phyloP scores from a whole-genome alignment of 2,329 filamentous ascomycete species.

The Pestalotiopsis sp. region DNA sequence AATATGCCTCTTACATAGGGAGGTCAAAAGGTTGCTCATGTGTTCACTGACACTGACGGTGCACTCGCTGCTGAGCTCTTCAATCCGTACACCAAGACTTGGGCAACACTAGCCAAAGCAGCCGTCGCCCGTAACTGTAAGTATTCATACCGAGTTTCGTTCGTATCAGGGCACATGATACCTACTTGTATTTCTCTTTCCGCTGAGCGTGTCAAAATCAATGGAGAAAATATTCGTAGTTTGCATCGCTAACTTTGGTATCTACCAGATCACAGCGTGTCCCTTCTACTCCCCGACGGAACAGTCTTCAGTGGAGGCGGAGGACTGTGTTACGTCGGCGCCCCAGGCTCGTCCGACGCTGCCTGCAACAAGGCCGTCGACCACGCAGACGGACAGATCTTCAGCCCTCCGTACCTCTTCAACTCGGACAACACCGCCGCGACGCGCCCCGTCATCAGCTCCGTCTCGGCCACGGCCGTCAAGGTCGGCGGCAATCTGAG shows the following conservation, averaged over 20 bases:
- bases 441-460: slow-evolving; percentile 42
- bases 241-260: background rate
- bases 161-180: background rate
- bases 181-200: background rate
- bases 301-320: slow-evolving; percentile 53
- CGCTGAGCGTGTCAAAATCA: background rate
- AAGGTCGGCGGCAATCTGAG: slow-evolving; percentile 32
- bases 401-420: slow-evolving; percentile 57
- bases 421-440: slow-evolving; percentile 40
- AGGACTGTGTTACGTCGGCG: slow-evolving; percentile 47
- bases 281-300: slow-evolving; percentile 50
- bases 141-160: background rate
- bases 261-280: slow-evolving; percentile 44
- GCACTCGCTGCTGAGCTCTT: slow-evolving; percentile 47
- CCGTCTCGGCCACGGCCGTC: slow-evolving; percentile 28
- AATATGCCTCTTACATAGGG: slow-evolving; percentile 25
- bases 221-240: background rate
- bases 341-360: slow-evolving; percentile 24
- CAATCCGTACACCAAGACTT: slow-evolving; percentile 41
- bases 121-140: slow-evolving; percentile 43
- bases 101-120: slow-evolving; percentile 37
- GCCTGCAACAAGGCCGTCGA: slow-evolving; percentile 42
- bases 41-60: slow-evolving; percentile 46
- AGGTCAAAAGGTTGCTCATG: slow-evolving; percentile 42
- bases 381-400: slow-evolving; percentile 58